Evolutionary conservation across 306 rosid species (phyloP).

Genomic region (Sicyos baderoa): DNA sequence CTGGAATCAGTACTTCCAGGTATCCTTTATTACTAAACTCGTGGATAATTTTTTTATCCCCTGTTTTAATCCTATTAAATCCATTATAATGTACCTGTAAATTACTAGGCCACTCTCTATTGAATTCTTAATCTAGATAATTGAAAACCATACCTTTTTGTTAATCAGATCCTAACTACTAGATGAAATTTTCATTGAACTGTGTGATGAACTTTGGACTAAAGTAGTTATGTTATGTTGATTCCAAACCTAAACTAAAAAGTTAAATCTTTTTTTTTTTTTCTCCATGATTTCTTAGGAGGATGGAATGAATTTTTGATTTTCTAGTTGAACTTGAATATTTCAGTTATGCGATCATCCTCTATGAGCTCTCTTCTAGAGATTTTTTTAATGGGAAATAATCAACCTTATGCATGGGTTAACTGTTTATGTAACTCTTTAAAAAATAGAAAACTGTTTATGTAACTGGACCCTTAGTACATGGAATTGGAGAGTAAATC

Average conservation of each 20-base stretch:
- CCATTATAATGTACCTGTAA: background rate
- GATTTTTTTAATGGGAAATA: background rate
- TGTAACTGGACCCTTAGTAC: background rate
- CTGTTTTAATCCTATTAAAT: background rate
- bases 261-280: background rate
- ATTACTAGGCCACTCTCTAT: background rate
- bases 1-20: conserved; percentile 99
- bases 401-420: conserved; percentile 10
- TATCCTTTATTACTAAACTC: conserved; percentile 23
- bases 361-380: conserved; percentile 4
- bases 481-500: background rate
- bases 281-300: background rate
- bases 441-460: background rate
- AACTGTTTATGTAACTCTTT: background rate
- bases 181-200: background rate
- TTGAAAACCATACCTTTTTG: background rate
- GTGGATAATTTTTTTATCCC: background rate
- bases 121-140: background rate
- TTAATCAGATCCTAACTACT: background rate
- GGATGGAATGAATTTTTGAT: background rate
- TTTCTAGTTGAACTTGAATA: conserved; percentile 3
- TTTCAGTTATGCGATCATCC: background rate
- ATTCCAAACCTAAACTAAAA: background rate
- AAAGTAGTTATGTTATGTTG: background rate
- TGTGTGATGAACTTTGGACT: background rate